Evolutionary conservation across 257 asterid genomes (phyloP).

Genomic region (Oldenlandia corymbosa): DNA sequence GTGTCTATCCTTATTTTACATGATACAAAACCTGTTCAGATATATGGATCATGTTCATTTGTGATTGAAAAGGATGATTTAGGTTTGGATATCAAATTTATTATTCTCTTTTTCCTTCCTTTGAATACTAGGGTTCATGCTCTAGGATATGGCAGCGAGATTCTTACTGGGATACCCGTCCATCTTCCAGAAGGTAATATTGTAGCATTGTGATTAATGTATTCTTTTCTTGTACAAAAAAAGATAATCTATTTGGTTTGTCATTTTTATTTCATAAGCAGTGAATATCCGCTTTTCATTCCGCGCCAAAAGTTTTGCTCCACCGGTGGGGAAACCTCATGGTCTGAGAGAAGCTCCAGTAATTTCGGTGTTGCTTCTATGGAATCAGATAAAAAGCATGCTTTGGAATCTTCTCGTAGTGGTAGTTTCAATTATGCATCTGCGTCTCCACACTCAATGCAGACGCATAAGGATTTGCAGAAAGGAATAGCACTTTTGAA

Average conservation of each 20-base stretch:
- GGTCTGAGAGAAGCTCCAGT: slow-evolving; percentile 95
- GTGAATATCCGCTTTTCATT: slow-evolving; percentile 91
- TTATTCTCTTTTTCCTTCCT: slow-evolving; percentile 6
- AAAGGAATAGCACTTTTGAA: slow-evolving; percentile 98
- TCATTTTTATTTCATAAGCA: slow-evolving; percentile 31
- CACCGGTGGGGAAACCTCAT: slow-evolving; percentile 77
- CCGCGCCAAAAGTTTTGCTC: slow-evolving; percentile 85
- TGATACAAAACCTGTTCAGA: too few relatives aligned
- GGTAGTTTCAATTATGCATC: slow-evolving; percentile 68
- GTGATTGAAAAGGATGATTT: not conserved
- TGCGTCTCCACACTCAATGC: slow-evolving; percentile 81
- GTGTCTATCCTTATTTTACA: not conserved
- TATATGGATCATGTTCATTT: not conserved
- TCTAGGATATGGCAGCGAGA: slow-evolving; percentile 98
- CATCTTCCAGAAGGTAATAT: slow-evolving; percentile 85
- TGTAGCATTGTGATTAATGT: not conserved
- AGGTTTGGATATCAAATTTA: not conserved
- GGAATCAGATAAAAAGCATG: slow-evolving; percentile 86
- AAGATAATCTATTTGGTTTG: too few relatives aligned
- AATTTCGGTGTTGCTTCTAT: slow-evolving; percentile 85
- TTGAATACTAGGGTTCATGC: slow-evolving; percentile 72
- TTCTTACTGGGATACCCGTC: slow-evolving; percentile 96
- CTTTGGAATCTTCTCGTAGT: slow-evolving; percentile 64
- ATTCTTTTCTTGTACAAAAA: not conserved
- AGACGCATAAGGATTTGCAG: slow-evolving; percentile 91